A percentile compares a stretch with the other conserved stretches of the same genome.
phyloP scores from a whole-genome alignment of 1,284 basidiomycete species.

The Ustilago nuda region DNA sequence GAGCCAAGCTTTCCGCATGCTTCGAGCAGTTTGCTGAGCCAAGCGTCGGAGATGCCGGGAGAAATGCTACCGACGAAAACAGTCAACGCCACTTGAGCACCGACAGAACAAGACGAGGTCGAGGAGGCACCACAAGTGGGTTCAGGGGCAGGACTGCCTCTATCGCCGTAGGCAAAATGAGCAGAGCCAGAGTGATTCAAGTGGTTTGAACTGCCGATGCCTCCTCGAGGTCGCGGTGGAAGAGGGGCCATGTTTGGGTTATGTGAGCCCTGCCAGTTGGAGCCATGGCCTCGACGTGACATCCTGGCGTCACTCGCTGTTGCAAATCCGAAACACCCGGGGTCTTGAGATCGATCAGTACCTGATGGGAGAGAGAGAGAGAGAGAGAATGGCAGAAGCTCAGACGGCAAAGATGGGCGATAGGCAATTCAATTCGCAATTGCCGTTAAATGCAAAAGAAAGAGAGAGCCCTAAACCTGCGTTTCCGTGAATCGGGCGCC shows the following conservation, averaged over 20 bases:
- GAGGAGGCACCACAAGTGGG: not conserved
- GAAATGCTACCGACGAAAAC: constrained; percentile 96
- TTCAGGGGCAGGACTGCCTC: constrained; percentile 16
- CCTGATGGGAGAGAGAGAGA: not conserved
- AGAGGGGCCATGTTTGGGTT: constrained; percentile 63
- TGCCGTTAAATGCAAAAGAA: not conserved
- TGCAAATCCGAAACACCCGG: not conserved
- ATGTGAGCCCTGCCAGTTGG: constrained; percentile 52
- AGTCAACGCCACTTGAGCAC: constrained; percentile 71
- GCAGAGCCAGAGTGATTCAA: constrained; percentile 27
- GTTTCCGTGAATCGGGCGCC: constrained; percentile 2
- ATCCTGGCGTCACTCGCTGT: constrained; percentile 11
- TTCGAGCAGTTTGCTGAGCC: constrained; percentile 81
- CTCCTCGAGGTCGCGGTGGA: constrained; percentile 49
- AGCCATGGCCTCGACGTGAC: constrained; percentile 40
- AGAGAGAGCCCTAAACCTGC: not conserved
- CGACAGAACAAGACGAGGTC: constrained; percentile 12
- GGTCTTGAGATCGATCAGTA: not conserved
- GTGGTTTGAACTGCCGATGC: constrained; percentile 46
- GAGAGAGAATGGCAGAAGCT: not conserved
- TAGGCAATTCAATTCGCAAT: constrained; percentile 5
- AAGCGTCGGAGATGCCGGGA: constrained; percentile 84
- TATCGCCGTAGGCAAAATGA: not conserved
- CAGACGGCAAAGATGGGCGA: not conserved
- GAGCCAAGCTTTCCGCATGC: constrained; percentile 87